Evolutionary conservation across 1,284 basidiomycete genomes (phyloP), one percentile per base, ranked within the genome.

Genomic region (Apiotrichum mycotoxinovorans): DNA sequence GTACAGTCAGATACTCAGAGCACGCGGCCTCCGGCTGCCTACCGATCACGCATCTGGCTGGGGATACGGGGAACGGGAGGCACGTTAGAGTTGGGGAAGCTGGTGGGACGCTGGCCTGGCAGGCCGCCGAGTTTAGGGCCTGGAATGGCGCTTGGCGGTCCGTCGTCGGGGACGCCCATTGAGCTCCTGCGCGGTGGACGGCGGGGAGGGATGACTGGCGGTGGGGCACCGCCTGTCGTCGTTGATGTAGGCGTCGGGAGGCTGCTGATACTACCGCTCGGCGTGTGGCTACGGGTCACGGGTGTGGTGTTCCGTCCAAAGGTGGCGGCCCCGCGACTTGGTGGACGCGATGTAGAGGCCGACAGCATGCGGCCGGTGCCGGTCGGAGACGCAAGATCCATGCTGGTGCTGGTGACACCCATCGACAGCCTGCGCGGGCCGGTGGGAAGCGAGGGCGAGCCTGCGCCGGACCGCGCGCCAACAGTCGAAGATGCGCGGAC

Each of bases 61-160:
- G 73, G 73, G 51, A 75, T 75, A 38, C 71, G 59, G 23, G 73
- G 71, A 3, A 73, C 69, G 33, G 70, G 71, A 15, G 73, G 71
- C 11, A 69, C 23, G 18, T 7, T n/a, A 30, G 18, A 12, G 18
- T 18, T 34, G 2, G 46, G 20, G 18, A 35, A 20, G 37, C 25
- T 18, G 14, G n/a, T n/a, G n/a, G 20, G n/a, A 5, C 27, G 18
- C 35, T 18, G 34, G 37, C 11, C 45, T 9, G 10, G 2, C 25
- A 23, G 18, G 38, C 26, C 25, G 48, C 25, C 38, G 38, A 41
- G 14, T 14, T 25, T 62, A 18, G 70, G 68, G 17, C 54, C 67
- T 3, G 72, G 70, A 26, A 72, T 72, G 33, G 60, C 61, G 14
- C 62, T 67, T 8, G 70, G 68, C 26, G 61, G 61, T 5, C 62